A percentile compares a stretch with the other conserved stretches of the same genome.
Evolutionary conservation across 2,329 filamentous ascomycete genomes (phyloP).

Genomic region (Trichoderma aggressivum): DNA sequence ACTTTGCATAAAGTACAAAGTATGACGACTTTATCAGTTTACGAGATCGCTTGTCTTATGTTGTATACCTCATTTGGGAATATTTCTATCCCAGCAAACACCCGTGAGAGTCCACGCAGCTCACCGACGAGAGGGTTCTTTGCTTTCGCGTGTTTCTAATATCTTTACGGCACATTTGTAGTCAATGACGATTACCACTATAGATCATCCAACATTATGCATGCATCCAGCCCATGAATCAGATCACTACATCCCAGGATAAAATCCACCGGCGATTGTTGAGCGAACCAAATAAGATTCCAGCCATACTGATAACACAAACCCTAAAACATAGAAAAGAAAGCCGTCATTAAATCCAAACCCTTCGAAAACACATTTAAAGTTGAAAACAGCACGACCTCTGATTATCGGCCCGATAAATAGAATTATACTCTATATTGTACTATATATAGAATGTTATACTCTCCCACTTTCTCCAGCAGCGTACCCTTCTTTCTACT

Average conservation of each 20-base stretch:
- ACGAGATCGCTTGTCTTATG: neutral
- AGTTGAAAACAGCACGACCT: neutral
- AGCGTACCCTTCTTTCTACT: neutral
- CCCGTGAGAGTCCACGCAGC: neutral
- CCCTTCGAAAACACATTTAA: neutral
- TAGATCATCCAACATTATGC: neutral
- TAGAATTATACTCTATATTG: neutral
- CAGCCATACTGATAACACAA: neutral
- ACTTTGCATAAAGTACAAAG: neutral
- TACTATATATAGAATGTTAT: neutral
- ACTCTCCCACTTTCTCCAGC: neutral
- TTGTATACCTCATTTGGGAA: neutral
- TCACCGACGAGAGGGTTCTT: neutral
- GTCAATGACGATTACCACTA: neutral
- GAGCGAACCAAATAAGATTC: neutral
- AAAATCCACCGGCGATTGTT: neutral
- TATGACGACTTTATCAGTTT: neutral
- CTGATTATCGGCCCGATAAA: neutral
- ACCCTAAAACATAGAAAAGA: neutral
- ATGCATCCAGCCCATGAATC: neutral
- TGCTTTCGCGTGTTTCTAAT: neutral
- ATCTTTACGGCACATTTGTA: neutral
- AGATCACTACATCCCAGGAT: neutral
- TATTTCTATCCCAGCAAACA: neutral
- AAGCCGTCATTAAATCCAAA: neutral